Base-by-base conservation (phyloP, 306 rosid species). In the Medicago lupulina region DNA sequence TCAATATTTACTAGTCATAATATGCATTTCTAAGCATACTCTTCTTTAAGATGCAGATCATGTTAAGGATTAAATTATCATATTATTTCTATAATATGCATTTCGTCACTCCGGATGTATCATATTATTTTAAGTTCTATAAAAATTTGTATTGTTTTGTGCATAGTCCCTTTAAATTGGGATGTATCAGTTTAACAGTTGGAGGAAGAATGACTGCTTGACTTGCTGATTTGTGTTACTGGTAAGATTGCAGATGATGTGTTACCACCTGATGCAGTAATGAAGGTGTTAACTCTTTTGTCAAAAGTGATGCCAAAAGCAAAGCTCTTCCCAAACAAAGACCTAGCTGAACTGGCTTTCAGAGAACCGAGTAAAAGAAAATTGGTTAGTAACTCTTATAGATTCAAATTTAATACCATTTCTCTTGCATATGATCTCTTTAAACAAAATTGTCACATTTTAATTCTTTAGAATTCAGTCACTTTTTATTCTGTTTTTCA, bases 161-260 rank as follows among this genome's bases (percentile, higher is more conserved):
- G 60, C 40, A 25, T 16, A 31, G 36, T 28, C 54, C 15, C 16
- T 7, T 14, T 63, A 25, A 50, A 31, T 58, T 31, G 40, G 57
- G 55, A 10, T 51, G 21, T 55, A 78, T 72, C 19, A 5, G 51
- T 67, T 6, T 10, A 75, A 16, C 25, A 70, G 59, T 10, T 53
- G 36, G 65, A 59, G 14, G 34, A 61, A 73, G 46, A n/a, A 36
- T 16, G 5, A 17, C 69, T 16, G 62, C 53, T 67, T 81, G 69
- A 70, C 83, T 74, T 80, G 72, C 86, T 86, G 81, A 85, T 82
- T 78, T 88, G 49, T 79, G 66, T 83, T 79, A 75, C 67, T 76
- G 80, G 70, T 77, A 82, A 94, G 98, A 90, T 95, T 85, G 89
- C 91, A 84, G 98, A 89, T 10, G 92, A 85, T 15, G 84, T 95